phyloP scores from a whole-genome alignment of 345 rosid species.

The Hirschfeldia incana region DNA sequence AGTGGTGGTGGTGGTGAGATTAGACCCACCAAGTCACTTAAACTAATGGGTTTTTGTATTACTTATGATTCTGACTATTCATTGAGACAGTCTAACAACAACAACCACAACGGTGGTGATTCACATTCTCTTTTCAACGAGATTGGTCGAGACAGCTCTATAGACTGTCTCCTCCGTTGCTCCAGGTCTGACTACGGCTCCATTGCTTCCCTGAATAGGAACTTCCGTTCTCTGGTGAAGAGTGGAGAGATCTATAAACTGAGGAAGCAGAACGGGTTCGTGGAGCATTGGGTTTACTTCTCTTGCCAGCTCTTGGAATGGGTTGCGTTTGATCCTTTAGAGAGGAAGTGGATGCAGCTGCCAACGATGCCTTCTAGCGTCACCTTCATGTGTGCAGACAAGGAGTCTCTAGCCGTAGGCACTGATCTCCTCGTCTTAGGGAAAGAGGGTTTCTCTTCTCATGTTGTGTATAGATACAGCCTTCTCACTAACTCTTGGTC shows the following conservation, averaged over 20 bases:
- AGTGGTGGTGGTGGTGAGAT: conserved; percentile 28
- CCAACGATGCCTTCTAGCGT: conserved; percentile 75
- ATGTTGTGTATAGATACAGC: conserved; percentile 86
- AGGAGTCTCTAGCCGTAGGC: conserved; percentile 83
- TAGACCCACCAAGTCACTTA: conserved; percentile 40
- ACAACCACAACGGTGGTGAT: conserved; percentile 43
- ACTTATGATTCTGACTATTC: conserved; percentile 30
- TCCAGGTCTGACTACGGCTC: conserved; percentile 88
- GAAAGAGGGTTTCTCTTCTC: conserved; percentile 58
- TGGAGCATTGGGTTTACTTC: conserved; percentile 92
- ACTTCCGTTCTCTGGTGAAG: conserved; percentile 66
- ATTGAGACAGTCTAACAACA: background rate
- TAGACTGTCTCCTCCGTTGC: conserved; percentile 68
- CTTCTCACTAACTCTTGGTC: conserved; percentile 35
- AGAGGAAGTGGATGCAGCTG: conserved; percentile 73
- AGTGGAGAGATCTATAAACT: conserved; percentile 70
- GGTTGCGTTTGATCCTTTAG: conserved; percentile 90
- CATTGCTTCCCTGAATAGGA: conserved; percentile 61
- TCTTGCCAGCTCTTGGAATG: conserved; percentile 83
- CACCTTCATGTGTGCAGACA: conserved; percentile 40
- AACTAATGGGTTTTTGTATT: conserved; percentile 29
- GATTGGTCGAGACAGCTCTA: conserved; percentile 77
- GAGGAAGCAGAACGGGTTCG: conserved; percentile 54
- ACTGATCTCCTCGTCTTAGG: conserved; percentile 92
- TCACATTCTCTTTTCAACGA: conserved; percentile 63